phyloP scores from a whole-genome alignment of 2,329 filamentous ascomycete genomes.

The Myriosclerotinia duriaeana region DNA sequence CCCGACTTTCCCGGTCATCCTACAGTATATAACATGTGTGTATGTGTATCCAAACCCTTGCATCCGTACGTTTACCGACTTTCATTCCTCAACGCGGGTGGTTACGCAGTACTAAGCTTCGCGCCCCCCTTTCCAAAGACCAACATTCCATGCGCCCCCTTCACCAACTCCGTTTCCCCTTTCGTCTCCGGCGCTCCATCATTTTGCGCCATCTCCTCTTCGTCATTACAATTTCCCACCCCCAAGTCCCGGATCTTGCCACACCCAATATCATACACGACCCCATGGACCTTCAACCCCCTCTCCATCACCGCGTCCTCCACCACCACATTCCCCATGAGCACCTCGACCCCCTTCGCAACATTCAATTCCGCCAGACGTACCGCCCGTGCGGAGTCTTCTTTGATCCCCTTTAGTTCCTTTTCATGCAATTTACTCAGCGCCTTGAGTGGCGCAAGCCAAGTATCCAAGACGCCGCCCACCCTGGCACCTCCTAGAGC shows the following conservation, averaged over 20 bases:
- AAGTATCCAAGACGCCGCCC: slow-evolving; percentile 56
- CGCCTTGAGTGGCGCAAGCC: slow-evolving; percentile 53
- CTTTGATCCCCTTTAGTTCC: slow-evolving; percentile 55
- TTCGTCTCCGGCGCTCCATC: slow-evolving; percentile 8
- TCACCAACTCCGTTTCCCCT: slow-evolving; percentile 29
- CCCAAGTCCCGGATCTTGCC: slow-evolving; percentile 53
- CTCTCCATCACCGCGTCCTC: slow-evolving; percentile 69
- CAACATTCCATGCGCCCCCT: slow-evolving; percentile 51
- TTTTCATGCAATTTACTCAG: slow-evolving; percentile 49
- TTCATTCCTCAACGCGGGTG: not conserved
- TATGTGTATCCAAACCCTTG: slow-evolving; percentile 16
- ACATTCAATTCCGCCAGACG: slow-evolving; percentile 78
- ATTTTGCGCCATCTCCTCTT: slow-evolving; percentile 41
- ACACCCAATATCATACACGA: slow-evolving; percentile 64
- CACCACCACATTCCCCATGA: slow-evolving; percentile 68
- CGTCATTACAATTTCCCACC: slow-evolving; percentile 41
- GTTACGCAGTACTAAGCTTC: slow-evolving; percentile 39
- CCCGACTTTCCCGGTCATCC: slow-evolving; percentile 2
- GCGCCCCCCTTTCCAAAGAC: slow-evolving; percentile 49
- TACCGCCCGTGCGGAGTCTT: slow-evolving; percentile 55
- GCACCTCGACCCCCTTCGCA: slow-evolving; percentile 61
- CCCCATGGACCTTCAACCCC: slow-evolving; percentile 73
- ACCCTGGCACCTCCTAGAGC: slow-evolving; percentile 51
- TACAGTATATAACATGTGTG: slow-evolving; percentile 7
- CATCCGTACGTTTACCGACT: slow-evolving; percentile 32